A percentile compares a stretch with the other conserved stretches of the same genome.
These are phyloP conservation scores for Reticulascus tulasneorum DNA, from an alignment of 2,329 filamentous ascomycete genomes.

Conservation along the genomic window DNA sequence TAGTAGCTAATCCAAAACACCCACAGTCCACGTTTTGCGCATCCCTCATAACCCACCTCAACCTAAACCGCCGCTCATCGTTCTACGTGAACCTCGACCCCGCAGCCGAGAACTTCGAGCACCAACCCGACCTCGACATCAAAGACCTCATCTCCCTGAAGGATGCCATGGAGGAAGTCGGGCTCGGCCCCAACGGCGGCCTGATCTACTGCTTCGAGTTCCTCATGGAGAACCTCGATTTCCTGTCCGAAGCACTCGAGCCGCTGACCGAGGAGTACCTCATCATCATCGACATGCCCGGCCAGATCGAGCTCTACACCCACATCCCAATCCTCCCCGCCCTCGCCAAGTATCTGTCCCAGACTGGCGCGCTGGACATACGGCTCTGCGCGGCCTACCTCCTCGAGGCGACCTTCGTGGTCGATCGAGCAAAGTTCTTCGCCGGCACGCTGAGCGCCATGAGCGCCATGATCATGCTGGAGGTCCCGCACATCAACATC, in stretches of 20 bases:
- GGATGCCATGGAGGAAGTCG: constrained; percentile 95
- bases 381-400: constrained; percentile 91
- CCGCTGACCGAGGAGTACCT: constrained; percentile 89
- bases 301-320: constrained; percentile 97
- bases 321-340: constrained; percentile 89
- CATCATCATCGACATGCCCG: constrained; percentile 97
- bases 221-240: constrained; percentile 90
- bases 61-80: constrained; percentile 84
- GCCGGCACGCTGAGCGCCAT: constrained; percentile 92
- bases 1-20: neutral
- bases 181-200: constrained; percentile 85
- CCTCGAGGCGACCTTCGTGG: constrained; percentile 90
- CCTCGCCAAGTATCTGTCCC: constrained; percentile 76
- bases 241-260: constrained; percentile 80
- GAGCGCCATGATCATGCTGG: constrained; percentile 98
- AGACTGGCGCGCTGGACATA: constrained; percentile 77
- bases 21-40: constrained; percentile 86
- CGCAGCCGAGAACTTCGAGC: constrained; percentile 87
- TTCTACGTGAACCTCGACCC: constrained; percentile 99
- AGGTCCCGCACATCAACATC: constrained; percentile 94
- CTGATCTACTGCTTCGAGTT: constrained; percentile 97
- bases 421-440: constrained; percentile 97
- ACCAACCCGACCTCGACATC: constrained; percentile 90
- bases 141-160: constrained; percentile 90
- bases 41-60: constrained; percentile 86